Evolutionary conservation across 2,329 filamentous ascomycete genomes (phyloP), one percentile per base, ranked within the genome.

Genomic region (Claviceps africana): DNA sequence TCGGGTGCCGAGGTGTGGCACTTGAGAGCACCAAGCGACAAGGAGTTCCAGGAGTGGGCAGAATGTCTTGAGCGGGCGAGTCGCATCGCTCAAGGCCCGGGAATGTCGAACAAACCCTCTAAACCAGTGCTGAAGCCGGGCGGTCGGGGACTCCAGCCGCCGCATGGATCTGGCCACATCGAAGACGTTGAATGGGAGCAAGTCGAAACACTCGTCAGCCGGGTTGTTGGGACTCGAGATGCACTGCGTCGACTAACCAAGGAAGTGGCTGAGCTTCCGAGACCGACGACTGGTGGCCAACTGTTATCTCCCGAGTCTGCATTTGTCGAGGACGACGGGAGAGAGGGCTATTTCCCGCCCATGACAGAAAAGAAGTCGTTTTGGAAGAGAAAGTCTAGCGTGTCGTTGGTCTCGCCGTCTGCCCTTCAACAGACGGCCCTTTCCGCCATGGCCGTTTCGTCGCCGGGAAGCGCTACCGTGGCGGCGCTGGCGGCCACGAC

Each of bases 1-100:
- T 97, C 93, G 0, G 93, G 93, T 1, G 90, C 93, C 2, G 93
- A 98, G 67, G 82, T 98, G 28, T 98, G 93, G 93, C 93, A 97
- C 70, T 73, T 98, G 31, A 84, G 83, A 61, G 88, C 93, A 3
- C 80, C 78, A 48, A 95, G 87, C 59, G 79, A 81, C 48, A 85
- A 85, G 57, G 91, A 97, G 56, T 98, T 96, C 64, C 77, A 80
- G 47, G 84, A 86, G 19, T 98, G 93, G 93, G 88, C 85, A 47
- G 77, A 78, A 47, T 91, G 90, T 0, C 72, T 98, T 49, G 89
- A 96, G 66, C 83, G 79, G 57, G 90, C 91, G 4, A 86, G 88
- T 56, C 78, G 84, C 54, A 72, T 79, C 55, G 77, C 82, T 13
- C 70, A 80, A 54, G 77, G 77, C 2, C 59, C 77, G 31, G 76